Percentiles rank a stretch among this genome's conserved stretches.
phyloP scores from a whole-genome alignment of 1,284 basidiomycete genomes.

The Rhizoctonia solani region DNA sequence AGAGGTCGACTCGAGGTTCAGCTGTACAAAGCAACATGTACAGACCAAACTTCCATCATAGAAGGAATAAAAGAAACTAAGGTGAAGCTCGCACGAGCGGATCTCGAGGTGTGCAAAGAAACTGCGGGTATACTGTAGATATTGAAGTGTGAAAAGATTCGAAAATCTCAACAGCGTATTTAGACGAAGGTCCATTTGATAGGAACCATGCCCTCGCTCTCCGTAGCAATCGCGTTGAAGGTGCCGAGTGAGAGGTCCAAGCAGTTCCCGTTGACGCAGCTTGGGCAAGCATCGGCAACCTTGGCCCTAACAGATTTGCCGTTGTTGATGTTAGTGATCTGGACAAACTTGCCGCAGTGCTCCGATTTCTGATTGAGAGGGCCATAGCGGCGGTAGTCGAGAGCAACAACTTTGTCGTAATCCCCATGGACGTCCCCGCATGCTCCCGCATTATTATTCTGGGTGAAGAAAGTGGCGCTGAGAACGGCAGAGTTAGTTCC shows the following conservation, averaged over 20 bases:
- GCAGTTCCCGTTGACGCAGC: conserved; percentile 65
- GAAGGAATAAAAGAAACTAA: neutral
- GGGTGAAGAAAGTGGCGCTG: conserved; percentile 41
- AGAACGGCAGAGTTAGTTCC: neutral
- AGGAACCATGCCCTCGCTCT: conserved; percentile 60
- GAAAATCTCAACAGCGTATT: conserved; percentile 34
- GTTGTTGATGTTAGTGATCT: conserved; percentile 65
- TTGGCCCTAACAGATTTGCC: conserved; percentile 62
- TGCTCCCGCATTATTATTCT: conserved; percentile 47
- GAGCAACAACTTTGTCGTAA: conserved; percentile 68
- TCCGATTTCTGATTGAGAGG: conserved; percentile 52
- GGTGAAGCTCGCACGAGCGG: neutral
- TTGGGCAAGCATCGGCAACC: conserved; percentile 84
- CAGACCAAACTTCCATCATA: conserved; percentile 5
- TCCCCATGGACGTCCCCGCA: conserved; percentile 74
- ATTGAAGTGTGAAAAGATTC: conserved; percentile 31
- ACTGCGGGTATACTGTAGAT: conserved; percentile 14
- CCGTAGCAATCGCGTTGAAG: conserved; percentile 64
- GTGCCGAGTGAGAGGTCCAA: conserved; percentile 82
- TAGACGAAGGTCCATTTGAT: conserved; percentile 58
- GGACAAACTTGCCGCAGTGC: conserved; percentile 68
- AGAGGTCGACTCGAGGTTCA: conserved; percentile 22
- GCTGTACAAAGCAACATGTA: neutral
- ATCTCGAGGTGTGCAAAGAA: neutral
- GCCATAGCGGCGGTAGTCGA: conserved; percentile 62